phyloP scores from a whole-genome alignment of 2,329 filamentous ascomycete genomes.

The Nigrograna mackinnonii region DNA sequence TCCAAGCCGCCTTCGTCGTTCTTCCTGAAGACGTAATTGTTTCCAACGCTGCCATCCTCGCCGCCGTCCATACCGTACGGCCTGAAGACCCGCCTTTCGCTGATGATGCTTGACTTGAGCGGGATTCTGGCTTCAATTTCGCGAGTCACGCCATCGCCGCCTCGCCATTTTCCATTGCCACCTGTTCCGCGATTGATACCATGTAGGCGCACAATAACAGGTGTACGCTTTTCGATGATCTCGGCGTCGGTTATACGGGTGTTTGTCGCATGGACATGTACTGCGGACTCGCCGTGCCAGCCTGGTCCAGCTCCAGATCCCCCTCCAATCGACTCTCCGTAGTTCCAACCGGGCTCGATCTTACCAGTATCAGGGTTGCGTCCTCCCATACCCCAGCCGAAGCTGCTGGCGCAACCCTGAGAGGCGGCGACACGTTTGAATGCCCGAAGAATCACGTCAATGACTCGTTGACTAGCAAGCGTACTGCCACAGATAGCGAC shows the following conservation, averaged over 20 bases:
- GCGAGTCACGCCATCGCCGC: conserved; percentile 34
- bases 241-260: conserved; percentile 42
- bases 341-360: conserved; percentile 30
- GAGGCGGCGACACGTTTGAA: conserved; percentile 32
- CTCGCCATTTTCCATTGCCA: conserved; percentile 27
- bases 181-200: conserved; percentile 31
- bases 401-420: conserved; percentile 32
- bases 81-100: conserved; percentile 31
- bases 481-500: conserved; percentile 35
- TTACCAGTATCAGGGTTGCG: conserved; percentile 16
- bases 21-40: conserved; percentile 30
- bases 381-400: conserved; percentile 35
- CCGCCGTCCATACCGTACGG: conserved; percentile 39
- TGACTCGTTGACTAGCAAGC: conserved; percentile 34
- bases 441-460: conserved; percentile 33
- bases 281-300: conserved; percentile 35
- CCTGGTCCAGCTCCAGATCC: conserved; percentile 35
- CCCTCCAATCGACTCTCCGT: conserved; percentile 41
- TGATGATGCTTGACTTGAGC: conserved; percentile 31
- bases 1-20: too few species aligned
- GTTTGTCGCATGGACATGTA: conserved; percentile 43
- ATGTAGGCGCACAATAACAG: conserved; percentile 35
- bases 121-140: conserved; percentile 31
- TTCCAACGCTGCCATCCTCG: conserved; percentile 30
- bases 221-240: conserved; percentile 38